Evolutionary conservation across 2,329 filamentous ascomycete genomes (phyloP), one percentile per base, ranked within the genome.

Genomic region (Ambrosiella beaveri): DNA sequence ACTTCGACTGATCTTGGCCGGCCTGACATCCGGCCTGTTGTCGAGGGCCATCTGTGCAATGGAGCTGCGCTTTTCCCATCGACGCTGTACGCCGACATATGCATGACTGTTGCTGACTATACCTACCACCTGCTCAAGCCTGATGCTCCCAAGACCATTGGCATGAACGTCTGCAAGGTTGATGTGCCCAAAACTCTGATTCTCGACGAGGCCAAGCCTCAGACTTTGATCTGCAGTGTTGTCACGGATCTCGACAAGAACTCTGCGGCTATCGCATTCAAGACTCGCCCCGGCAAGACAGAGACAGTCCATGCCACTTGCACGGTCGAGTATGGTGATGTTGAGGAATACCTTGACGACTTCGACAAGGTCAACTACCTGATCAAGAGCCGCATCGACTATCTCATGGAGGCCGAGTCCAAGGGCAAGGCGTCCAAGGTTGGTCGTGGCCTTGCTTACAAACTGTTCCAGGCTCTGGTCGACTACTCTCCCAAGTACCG

Each of bases 361-460:
- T 86, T 84, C 71, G 75, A 81, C 61, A 82, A 84, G 57, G 78
- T 79, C 63, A 75, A 77, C 63, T 88, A 89, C 66, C 74, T 88
- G 40, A 80, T 91, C 66, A 79, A 81, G 64, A 75, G 74, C 19
- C 78, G 81, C 58, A 75, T 84, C 57, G 73, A 81, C 17, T 69
- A 73, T 35, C 74, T 84, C 2, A 71, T 75, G 63, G 71, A 78
- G 62, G 83, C 80, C 60, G 82, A 85, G 58, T 71, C 78, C 64
- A 75, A 73, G 39, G 85, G 85, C 44, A 76, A 78, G 58, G 84
- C 84, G 36, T 84, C 85, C 67, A 85, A 86, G 70, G 78, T 89
- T 62, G 79, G 84, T 54, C 81, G 84, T 35, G 84, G 84, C 39
- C 79, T 89, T 71, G 83, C 84, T 12, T 93, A 93, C 76, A 90